These are phyloP conservation scores for Alternaria panax DNA, from an alignment of 2,329 filamentous ascomycete genomes.

Conservation along the genomic window DNA sequence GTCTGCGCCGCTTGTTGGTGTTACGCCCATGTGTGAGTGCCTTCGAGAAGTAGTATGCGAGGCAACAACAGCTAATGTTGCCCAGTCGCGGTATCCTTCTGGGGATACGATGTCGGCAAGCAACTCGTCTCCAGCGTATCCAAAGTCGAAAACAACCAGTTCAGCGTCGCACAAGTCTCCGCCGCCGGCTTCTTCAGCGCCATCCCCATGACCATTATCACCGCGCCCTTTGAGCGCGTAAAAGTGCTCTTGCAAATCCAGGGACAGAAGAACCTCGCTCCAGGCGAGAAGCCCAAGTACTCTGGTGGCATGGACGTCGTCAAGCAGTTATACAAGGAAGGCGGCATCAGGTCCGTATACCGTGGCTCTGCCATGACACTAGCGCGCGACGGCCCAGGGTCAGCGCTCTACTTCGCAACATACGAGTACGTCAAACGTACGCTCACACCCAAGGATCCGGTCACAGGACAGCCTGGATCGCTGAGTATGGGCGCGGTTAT, in stretches of 20 bases:
- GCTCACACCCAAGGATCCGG: conserved; percentile 81
- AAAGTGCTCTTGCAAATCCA: conserved; percentile 99
- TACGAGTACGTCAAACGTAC: conserved; percentile 94
- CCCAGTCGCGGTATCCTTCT: conserved; percentile 71
- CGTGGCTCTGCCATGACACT: conserved; percentile 89
- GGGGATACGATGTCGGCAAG: conserved; percentile 96
- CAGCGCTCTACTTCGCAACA: conserved; percentile 93
- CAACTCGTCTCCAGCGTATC: conserved; percentile 76
- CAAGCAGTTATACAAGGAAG: conserved; percentile 88
- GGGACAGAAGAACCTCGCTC: conserved; percentile 82
- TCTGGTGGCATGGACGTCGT: conserved; percentile 88
- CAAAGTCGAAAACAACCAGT: conserved; percentile 71
- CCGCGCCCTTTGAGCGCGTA: conserved; percentile 98
- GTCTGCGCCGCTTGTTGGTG: conserved; percentile 89
- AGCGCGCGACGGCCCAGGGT: conserved; percentile 90
- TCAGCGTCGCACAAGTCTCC: conserved; percentile 85
- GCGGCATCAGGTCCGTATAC: conserved; percentile 90
- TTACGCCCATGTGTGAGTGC: conserved; percentile 96
- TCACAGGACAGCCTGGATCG: conserved; percentile 74
- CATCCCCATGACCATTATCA: conserved; percentile 96
- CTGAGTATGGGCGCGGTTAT: conserved; percentile 84
- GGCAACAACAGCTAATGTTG: conserved; percentile 9
- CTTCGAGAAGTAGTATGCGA: background rate
- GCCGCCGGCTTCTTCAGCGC: conserved; percentile 93
- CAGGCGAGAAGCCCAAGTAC: conserved; percentile 93